A percentile compares a stretch with the other conserved stretches of the same genome.
Evolutionary conservation across 2,329 filamentous ascomycete genomes (phyloP).

Genomic region (Torrubiella hemipterigena): DNA sequence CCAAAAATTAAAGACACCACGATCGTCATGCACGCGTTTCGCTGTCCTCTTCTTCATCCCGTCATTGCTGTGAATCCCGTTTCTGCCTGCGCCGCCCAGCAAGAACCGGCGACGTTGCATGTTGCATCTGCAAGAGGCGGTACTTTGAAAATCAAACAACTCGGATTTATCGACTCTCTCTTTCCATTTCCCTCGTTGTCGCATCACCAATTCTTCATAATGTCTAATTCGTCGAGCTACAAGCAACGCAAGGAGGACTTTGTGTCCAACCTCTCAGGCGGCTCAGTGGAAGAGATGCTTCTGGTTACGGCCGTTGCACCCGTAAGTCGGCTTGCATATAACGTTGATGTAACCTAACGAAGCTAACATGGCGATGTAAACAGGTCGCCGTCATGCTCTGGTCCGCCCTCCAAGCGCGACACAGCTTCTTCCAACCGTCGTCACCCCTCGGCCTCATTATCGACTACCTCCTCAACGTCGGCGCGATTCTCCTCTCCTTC

Average conservation of each 20-base stretch:
- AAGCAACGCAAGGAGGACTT: conserved; percentile 92
- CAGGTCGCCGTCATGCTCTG: conserved; percentile 76
- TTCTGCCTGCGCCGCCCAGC: no score
- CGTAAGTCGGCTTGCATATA: no score
- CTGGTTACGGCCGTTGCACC: conserved; percentile 74
- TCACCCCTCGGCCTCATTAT: conserved; percentile 53
- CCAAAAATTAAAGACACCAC: no score
- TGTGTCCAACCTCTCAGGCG: conserved; percentile 81
- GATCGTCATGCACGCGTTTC: no score
- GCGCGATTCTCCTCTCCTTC: conserved; percentile 68
- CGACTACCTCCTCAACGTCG: conserved; percentile 83
- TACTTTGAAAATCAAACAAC: no score
- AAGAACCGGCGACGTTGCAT: no score
- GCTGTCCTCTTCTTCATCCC: no score
- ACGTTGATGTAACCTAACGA: not conserved
- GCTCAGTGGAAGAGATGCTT: conserved; percentile 76
- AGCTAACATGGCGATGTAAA: not conserved
- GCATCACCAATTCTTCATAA: conserved; percentile 11
- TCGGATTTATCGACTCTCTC: no score
- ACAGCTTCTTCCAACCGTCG: conserved; percentile 74
- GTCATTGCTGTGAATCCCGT: no score
- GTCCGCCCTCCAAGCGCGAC: conserved; percentile 75
- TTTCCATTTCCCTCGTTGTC: not conserved
- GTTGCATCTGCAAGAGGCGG: no score
- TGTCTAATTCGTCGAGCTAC: conserved; percentile 46